Base-by-base conservation (phyloP, 805 yeast species). In the Myxozyma lipomycoides region DNA sequence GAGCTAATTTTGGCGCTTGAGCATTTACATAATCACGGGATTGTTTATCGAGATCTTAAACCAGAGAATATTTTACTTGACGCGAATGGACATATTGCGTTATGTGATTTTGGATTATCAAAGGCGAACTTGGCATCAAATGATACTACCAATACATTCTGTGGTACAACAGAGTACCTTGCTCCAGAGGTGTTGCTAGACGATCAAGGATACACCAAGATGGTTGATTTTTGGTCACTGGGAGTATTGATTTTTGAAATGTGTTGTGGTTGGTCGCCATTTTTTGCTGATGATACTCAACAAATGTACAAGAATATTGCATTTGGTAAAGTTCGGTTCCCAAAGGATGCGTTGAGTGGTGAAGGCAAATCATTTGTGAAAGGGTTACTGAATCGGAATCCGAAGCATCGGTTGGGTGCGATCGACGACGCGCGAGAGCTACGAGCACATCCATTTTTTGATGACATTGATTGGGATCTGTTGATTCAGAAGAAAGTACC, bases 231-330 rank as follows among this genome's bases (percentile, higher is more conserved):
- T 63, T 93, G 98, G 98, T 90, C 98, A 2, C 73, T 93, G 51
- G 98, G 98, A 53, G 98, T 93, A 23, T 74, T 93, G 51, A 89
- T 93, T 41, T 93, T 93, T 70, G 98, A 93, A 72, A 93, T 93
- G 98, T 90, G 98, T 70, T 93, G 98, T 72, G 98, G 98, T 45
- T 93, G 98, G 98, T 86, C 96, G 3, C 98, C 98, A 48, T 93
- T 93, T 69, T 93, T 88, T 64, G 98, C 98, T 24, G 97, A 91
- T 57, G 91, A 88, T 68, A 89, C 95, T 45, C 98, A 93, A 73
- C 96, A 93, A 70, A 93, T 93, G 98, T 93, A 93, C 72, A 93
- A 91, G 73, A 93, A 93, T 71, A 93, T 93, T 73, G 98, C 98
- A 3, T 93, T 89, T 70, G 98, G 98, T 56, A 93, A 91, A 69